Conservation (phyloP, 176 grass and related monocot species). For the Ampelocalamus luodianensis region DNA sequence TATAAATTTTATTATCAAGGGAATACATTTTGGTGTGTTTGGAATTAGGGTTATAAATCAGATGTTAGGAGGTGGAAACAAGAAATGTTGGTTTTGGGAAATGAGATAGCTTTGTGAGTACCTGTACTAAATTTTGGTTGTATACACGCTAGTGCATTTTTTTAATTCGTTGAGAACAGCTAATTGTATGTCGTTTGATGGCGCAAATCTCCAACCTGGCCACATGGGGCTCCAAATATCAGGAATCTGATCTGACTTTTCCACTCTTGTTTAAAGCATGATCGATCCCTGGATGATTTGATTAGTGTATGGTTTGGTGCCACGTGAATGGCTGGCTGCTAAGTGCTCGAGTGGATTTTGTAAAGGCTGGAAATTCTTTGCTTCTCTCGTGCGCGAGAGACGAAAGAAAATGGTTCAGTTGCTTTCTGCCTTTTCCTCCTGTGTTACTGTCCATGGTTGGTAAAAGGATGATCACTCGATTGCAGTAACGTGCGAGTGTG, state of each 20-base stretch:
- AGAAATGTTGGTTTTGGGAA: conserved; percentile 1
- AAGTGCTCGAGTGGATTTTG: conserved; percentile 24
- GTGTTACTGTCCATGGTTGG: conserved; percentile 1
- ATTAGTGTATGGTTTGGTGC: conserved; percentile 19
- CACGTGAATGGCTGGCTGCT: conserved; percentile 41
- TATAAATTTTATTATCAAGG: background rate
- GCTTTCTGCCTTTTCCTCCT: conserved; percentile 20
- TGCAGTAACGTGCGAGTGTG: background rate
- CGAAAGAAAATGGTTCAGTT: background rate
- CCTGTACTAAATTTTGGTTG: background rate
- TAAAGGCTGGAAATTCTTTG: conserved; percentile 13
- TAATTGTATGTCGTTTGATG: conserved; percentile 34
- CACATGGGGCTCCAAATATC: conserved; percentile 43
- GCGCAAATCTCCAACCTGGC: conserved; percentile 52
- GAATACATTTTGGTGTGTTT: conserved; percentile 26
- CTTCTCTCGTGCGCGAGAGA: conserved; percentile 29
- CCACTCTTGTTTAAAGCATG: conserved; percentile 23
- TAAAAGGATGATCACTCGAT: conserved; percentile 32
- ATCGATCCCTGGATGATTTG: conserved; percentile 29
- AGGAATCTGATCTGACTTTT: conserved; percentile 42
- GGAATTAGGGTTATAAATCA: background rate
- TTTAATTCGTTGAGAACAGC: conserved; percentile 5
- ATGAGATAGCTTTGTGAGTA: background rate
- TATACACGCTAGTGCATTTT: background rate
- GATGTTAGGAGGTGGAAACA: background rate